Percentiles rank a stretch among this genome's conserved stretches.
These are phyloP conservation scores for Rubroboletus pulcherrimus DNA, from an alignment of 768 basidiomycete genomes.

Conservation along the genomic window DNA sequence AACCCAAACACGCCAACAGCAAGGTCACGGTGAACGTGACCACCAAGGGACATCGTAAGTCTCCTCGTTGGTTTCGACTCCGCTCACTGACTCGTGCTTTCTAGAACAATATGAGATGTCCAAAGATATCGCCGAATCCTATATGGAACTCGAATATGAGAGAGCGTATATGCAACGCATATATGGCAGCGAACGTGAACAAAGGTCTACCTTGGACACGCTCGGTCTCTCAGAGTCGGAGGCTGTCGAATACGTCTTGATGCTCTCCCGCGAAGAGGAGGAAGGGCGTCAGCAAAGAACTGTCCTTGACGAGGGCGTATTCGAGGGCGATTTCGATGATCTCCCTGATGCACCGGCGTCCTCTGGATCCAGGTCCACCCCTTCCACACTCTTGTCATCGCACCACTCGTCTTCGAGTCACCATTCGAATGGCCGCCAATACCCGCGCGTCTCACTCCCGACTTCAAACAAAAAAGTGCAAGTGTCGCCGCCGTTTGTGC, in stretches of 20 bases:
- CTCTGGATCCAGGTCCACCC: slow-evolving; percentile 8
- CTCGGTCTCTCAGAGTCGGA: slow-evolving; percentile 73
- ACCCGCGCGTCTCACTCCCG: slow-evolving; percentile 25
- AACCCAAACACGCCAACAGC: slow-evolving; percentile 27
- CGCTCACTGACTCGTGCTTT: not conserved
- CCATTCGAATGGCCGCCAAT: slow-evolving; percentile 23
- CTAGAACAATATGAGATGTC: slow-evolving; percentile 63
- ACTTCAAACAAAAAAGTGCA: slow-evolving; percentile 52
- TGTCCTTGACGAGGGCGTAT: slow-evolving; percentile 50
- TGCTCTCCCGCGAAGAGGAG: slow-evolving; percentile 82
- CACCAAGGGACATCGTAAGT: slow-evolving; percentile 49
- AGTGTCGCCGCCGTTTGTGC: slow-evolving; percentile 45
- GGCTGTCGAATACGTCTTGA: slow-evolving; percentile 74
- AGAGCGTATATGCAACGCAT: slow-evolving; percentile 32
- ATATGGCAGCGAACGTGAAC: slow-evolving; percentile 53
- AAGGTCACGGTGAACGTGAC: slow-evolving; percentile 22
- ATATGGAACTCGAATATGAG: slow-evolving; percentile 50
- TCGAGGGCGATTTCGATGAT: slow-evolving; percentile 45
- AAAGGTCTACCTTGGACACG: slow-evolving; percentile 50
- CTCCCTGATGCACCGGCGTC: slow-evolving; percentile 13
- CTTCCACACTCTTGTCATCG: slow-evolving; percentile 3
- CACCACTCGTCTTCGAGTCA: slow-evolving; percentile 20
- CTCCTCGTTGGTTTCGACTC: not conserved
- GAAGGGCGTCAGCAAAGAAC: slow-evolving; percentile 13
- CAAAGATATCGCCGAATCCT: slow-evolving; percentile 59